These are phyloP conservation scores for Coemansia sp. DNA, from an alignment of 192 early-diverging fungal genomes.

Conservation along the genomic window DNA sequence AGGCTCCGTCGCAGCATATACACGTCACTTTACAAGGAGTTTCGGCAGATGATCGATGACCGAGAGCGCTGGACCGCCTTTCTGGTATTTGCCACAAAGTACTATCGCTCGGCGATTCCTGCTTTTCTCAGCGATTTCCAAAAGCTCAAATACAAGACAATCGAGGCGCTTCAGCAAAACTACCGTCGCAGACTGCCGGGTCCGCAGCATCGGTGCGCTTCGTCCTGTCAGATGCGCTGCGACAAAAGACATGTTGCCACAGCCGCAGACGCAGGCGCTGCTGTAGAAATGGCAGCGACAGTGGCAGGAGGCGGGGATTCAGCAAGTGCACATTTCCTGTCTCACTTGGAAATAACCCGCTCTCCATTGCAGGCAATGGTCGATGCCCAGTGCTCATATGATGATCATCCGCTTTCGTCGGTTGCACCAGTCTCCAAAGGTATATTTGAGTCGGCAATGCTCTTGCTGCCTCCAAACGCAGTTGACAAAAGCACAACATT, in stretches of 20 bases:
- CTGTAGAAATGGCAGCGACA: no score
- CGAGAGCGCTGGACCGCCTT: constrained; percentile 20
- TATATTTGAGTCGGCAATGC: constrained; percentile 42
- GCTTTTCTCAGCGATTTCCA: constrained; percentile 39
- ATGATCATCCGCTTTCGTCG: constrained; percentile 17
- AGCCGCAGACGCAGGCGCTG: not conserved
- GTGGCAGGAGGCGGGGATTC: not conserved
- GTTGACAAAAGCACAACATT: constrained; percentile 29
- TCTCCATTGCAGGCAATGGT: constrained; percentile 8
- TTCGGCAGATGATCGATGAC: constrained; percentile 21
- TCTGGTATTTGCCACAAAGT: constrained; percentile 21
- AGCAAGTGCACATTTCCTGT: not conserved
- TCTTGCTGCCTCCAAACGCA: constrained; percentile 19
- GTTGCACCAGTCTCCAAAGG: constrained; percentile 37
- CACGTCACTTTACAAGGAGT: constrained; percentile 27
- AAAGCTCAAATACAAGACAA: constrained; percentile 35
- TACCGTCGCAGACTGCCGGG: not conserved
- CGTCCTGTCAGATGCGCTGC: not conserved
- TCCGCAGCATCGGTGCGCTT: not conserved
- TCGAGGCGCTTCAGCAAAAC: constrained; percentile 21
- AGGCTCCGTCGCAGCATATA: constrained; percentile 32
- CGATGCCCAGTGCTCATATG: constrained; percentile 8
- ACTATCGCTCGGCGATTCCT: constrained; percentile 32
- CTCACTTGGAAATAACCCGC: not conserved
- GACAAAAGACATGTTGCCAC: not conserved